Conservation (phyloP, 495 filamentous ascomycete genomes). For the Aspergillus heteromorphus region DNA sequence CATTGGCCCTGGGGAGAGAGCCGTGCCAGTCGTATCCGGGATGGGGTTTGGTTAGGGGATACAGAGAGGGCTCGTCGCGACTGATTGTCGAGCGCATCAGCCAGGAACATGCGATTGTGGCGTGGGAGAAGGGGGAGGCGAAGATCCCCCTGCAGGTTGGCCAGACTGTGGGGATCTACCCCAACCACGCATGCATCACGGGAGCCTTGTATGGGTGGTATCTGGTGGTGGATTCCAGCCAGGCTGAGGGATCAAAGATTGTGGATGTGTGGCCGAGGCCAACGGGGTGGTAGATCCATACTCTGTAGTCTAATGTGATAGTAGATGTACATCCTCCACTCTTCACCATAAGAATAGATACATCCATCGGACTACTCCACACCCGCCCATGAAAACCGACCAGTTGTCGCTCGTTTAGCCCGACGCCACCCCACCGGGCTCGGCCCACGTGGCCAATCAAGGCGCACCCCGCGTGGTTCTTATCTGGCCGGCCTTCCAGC, state of each 20-base stretch:
- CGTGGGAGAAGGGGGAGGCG: conserved; percentile 17
- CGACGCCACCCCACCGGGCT: not conserved
- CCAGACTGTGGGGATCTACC: conserved; percentile 62
- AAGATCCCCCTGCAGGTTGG: conserved; percentile 30
- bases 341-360: no score
- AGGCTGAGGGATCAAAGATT: conserved; percentile 48
- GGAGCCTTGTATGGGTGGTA: conserved; percentile 70
- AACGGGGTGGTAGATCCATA: conserved; percentile 1
- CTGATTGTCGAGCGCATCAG: conserved; percentile 28
- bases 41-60: conserved; percentile 68
- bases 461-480: no score
- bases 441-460: not conserved
- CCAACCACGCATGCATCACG: conserved; percentile 82
- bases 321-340: no score
- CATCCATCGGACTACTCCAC: no score
- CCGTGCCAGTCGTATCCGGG: conserved; percentile 64
- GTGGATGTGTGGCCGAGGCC: conserved; percentile 64
- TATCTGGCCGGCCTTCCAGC: no score
- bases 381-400: not conserved
- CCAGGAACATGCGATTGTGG: conserved; percentile 34
- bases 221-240: conserved; percentile 64
- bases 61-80: conserved; percentile 28
- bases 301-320: no score
- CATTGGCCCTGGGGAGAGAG: conserved; percentile 70
- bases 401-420: not conserved